Base-by-base conservation (phyloP, 2,329 filamentous ascomycete species). In the Beauveria medogensis region DNA sequence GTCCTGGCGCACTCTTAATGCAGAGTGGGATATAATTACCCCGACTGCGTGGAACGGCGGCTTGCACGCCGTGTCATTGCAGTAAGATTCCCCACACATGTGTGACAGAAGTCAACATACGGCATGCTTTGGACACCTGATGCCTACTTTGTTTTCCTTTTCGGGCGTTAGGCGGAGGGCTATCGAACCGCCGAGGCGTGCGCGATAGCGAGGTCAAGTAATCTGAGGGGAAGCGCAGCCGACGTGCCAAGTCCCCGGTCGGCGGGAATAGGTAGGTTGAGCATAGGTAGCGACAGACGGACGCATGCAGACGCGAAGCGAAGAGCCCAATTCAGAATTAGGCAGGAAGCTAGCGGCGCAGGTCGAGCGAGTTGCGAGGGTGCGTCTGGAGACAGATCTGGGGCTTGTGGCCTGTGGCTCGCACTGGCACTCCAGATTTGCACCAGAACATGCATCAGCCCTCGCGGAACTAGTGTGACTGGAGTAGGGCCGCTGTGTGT, bases 351-450 rank as follows among this genome's bases (percentile, higher is more conserved):
- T 59, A 51, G 56, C 37, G 24, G 34, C 18, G 47, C 24, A 51
- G 24, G 22, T 9, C 26, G 8, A 18, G 55, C 18, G 28, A 47
- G 44, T 24, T 30, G 30, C 30, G 30, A 34, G 10, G 30, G 30
- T 58, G 55, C 46, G 20, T 30, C 43, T 41, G 48, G 26, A 46
- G 26, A 8, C 48, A 40, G 56, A 59, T 59, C 56, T 59, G 56
- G 48, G 56, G 34, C 24, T 51, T 50, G 34, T 50, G 34, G 46
- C 22, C 18, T 16, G 34, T 37, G 47, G 55, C 47, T 43, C 47
- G 55, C 55, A 57, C 43, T 26, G 26, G 14, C 41, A 48, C 44
- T 48, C 55, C 28, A 57, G 55, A 59, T 37, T 30, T 30, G 47
- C 46, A 52, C 18, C 47, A 52, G 55, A 22, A n/a, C 55, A 41